Evolutionary conservation across 306 rosid species (phyloP).

Genomic region (Cicer pinnatifidum): DNA sequence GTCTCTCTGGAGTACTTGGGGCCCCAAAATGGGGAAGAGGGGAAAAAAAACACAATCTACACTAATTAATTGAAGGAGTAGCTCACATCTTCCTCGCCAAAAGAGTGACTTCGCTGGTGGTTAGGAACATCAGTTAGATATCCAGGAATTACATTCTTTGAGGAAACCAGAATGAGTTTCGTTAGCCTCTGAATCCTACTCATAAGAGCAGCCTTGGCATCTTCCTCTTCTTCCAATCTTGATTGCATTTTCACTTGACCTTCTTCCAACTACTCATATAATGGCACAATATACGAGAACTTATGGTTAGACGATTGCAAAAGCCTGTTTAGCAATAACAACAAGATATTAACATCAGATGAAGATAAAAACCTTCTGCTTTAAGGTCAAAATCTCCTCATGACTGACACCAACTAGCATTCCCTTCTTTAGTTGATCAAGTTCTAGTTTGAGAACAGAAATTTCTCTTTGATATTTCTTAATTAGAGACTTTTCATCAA

Average conservation of each 20-base stretch:
- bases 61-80: slow-evolving; percentile 39
- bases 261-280: slow-evolving; percentile 77
- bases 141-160: slow-evolving; percentile 90
- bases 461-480: slow-evolving; percentile 98
- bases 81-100: slow-evolving; percentile 91
- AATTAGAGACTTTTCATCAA: slow-evolving; percentile 95
- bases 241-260: slow-evolving; percentile 99
- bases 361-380: slow-evolving; percentile 74
- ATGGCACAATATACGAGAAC: slow-evolving; percentile 34
- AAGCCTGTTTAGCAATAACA: slow-evolving; percentile 13
- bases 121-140: slow-evolving; percentile 75
- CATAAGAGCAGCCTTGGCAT: slow-evolving; percentile 97
- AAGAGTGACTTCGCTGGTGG: slow-evolving; percentile 76
- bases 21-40: slow-evolving; percentile 7
- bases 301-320: slow-evolving; percentile 37
- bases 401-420: slow-evolving; percentile 83
- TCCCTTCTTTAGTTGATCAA: slow-evolving; percentile 90
- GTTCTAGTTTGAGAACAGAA: slow-evolving; percentile 86
- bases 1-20: slow-evolving; percentile 6
- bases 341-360: slow-evolving; percentile 31
- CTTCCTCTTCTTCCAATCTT: slow-evolving; percentile 99
- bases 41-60: slow-evolving; percentile 9
- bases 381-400: slow-evolving; percentile 84
- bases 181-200: slow-evolving; percentile 99
- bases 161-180: slow-evolving; percentile 95